Evolutionary conservation across 2,329 filamentous ascomycete genomes (phyloP), one percentile per base, ranked within the genome.

Genomic region (Pseudogymnoascus pannorum): DNA sequence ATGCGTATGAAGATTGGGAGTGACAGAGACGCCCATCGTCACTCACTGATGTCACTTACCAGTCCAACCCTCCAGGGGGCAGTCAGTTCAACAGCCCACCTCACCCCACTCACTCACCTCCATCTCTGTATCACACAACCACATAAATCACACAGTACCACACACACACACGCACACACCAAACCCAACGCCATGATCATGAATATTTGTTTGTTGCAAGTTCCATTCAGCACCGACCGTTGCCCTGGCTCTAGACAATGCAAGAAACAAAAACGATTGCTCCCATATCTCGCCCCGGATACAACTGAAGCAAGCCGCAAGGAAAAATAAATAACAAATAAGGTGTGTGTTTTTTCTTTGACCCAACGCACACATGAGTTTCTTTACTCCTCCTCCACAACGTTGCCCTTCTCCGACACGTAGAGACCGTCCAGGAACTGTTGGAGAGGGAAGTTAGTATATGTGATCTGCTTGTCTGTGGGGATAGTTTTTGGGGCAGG

Each of bases 381-480:
- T n/a, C n/a, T 58, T 14, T 58, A 58, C 5, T 33, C 54, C 16
- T 83, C 87, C 75, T 91, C 88, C 71, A 85, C 83, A 74, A 99
- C 87, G 88, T 97, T 96, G 80, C 89, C 89, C 84, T 91, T 89
- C 89, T 99, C 94, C 77, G 92, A 97, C 75, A 99, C 94, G 85
- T 99, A 99, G 79, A 99, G 86, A 87, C 94, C 94, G 83, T 99
- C 95, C 86, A 99, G 87, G 89, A 99, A 99, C 91, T 95, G 73
- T 66, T 18, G 22, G 22, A 35, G 24, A 20, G 29, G 66, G 20
- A 29, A 35, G 59, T 65, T 18, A 63, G 48, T n/a, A 60, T n/a
- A 48, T 12, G 3, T 18, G 18, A 11, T n/a, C 40, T 22, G 2
- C n/a, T n/a, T 11, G 9, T 33, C n/a, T 36, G 29, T 22, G n/a